Conservation (phyloP, 2,329 filamentous ascomycete species). For the Colletotrichum tropicicola region DNA sequence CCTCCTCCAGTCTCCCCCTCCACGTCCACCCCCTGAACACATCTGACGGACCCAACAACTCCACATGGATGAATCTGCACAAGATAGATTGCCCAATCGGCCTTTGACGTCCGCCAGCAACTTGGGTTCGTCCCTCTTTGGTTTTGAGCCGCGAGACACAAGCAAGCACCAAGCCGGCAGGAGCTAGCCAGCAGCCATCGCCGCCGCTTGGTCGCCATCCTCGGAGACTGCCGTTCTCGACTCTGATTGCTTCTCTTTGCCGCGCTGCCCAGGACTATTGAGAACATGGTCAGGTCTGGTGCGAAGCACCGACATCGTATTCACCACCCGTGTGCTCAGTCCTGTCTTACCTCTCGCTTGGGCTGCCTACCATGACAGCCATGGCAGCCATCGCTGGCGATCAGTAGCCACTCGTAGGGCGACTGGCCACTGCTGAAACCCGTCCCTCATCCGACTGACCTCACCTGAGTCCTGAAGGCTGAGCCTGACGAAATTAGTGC, state of each 20-base stretch:
- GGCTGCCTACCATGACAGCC: slow-evolving; percentile 5
- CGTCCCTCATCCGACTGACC: background rate
- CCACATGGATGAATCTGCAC: slow-evolving; percentile 29
- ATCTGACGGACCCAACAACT: slow-evolving; percentile 15
- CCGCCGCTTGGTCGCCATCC: background rate
- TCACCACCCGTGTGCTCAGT: background rate
- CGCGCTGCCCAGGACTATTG: background rate
- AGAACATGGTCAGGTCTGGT: background rate
- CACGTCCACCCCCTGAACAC: slow-evolving; percentile 4
- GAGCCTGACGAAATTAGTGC: slow-evolving; percentile 13
- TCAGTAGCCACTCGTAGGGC: slow-evolving; percentile 28
- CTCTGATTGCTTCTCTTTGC: slow-evolving; percentile 13
- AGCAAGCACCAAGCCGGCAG: background rate
- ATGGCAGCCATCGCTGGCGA: slow-evolving; percentile 16
- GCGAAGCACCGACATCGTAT: slow-evolving; percentile 10
- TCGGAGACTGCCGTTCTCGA: background rate
- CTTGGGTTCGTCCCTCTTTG: background rate
- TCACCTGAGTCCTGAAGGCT: slow-evolving; percentile 24
- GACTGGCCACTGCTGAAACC: slow-evolving; percentile 22
- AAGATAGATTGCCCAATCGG: slow-evolving; percentile 23
- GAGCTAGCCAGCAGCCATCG: background rate
- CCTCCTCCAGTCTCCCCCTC: slow-evolving; percentile 6
- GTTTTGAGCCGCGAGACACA: slow-evolving; percentile 2
- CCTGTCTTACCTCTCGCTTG: slow-evolving; percentile 15
- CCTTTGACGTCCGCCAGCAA: background rate